Evolutionary conservation across 2,329 filamentous ascomycete species (phyloP), one percentile per base, ranked within the genome.

Genomic region (Ophiostoma australiae): DNA sequence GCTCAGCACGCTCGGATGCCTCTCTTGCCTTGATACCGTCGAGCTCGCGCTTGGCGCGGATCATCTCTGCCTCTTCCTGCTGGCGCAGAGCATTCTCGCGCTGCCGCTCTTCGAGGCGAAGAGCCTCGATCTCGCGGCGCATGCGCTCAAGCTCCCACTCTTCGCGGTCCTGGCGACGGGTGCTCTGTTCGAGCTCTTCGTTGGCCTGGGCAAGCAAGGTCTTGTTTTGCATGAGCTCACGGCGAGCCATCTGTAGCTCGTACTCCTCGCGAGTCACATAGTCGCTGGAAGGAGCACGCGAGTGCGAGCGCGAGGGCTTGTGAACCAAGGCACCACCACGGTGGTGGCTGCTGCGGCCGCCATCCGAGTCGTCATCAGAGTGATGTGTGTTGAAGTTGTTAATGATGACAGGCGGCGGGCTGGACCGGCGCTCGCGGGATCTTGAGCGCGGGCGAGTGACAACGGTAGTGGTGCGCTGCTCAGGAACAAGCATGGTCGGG

Each of bases 321-420:
- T 33, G 35, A 1, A 66, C 63, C 63, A 80, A 39, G 76, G 78
- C 52, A 77, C 79, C 48, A 76, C 58, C 68, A 71, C 31, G 39
- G 68, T 31, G 58, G 48, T 55, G 52, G 11, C 48, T 37, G 37
- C 81, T 75, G 8, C 52, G 66, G 69, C 69, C 70, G 31, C 15
- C 76, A 37, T 81, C 75, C 8, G 75, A 78, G 2, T 80, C 80
- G 15, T 81, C 80, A 20, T 81, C 80, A 48, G 84, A 83, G 27
- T 76, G 73, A 71, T 80, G 77, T 20, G 76, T 78, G 69, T 82
- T 84, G 71, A 81, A 81, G 77, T 87, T 88, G 76, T 87, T 86
- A 76, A 88, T 87, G 69, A 88, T 83, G 67, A 88, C 81, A 0
- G 85, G 84, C 73, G 81, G 81, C 31, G 82, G 81, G 72, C 78